These are phyloP conservation scores for Tricholoma furcatifolium DNA, from an alignment of 768 basidiomycete species.

Conservation along the genomic window DNA sequence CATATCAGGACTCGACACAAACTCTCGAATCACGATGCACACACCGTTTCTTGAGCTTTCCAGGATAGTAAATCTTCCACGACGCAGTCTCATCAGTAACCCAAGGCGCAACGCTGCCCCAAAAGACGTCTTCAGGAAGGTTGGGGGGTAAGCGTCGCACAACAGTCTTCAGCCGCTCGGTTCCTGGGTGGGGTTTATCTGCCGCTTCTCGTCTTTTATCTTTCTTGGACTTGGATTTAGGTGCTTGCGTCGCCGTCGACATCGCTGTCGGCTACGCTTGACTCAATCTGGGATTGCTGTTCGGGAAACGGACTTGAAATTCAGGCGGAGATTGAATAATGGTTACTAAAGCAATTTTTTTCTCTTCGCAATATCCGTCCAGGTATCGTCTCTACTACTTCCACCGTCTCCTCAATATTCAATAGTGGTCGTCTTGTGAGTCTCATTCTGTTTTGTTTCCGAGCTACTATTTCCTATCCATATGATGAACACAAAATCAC, in stretches of 20 bases:
- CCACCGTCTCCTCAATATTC: not conserved
- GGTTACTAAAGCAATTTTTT: not conserved
- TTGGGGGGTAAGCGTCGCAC: conserved; percentile 89
- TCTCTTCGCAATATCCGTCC: too few species aligned
- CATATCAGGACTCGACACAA: not conserved
- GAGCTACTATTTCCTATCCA: not conserved
- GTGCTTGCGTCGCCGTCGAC: conserved; percentile 18
- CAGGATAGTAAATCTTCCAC: conserved; percentile 68
- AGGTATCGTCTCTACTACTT: not conserved
- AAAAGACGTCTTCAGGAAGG: conserved; percentile 90
- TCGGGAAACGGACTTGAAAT: not conserved
- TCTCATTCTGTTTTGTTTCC: not conserved
- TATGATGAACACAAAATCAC: conserved; percentile 55
- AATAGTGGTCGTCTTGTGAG: too few species aligned
- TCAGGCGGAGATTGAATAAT: conserved; percentile 4
- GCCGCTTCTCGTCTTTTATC: conserved; percentile 31
- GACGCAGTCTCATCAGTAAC: conserved; percentile 67
- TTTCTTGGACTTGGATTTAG: conserved; percentile 33
- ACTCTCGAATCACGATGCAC: conserved; percentile 7
- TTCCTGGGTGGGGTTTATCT: conserved; percentile 30
- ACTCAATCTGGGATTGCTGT: not conserved
- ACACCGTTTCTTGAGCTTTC: conserved; percentile 71
- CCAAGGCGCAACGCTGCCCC: conserved; percentile 88
- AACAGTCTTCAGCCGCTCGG: conserved; percentile 79
- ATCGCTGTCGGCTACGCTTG: conserved; percentile 21